A percentile compares a stretch with the other conserved stretches of the same genome.
These are phyloP conservation scores for Sugiyamaella lignohabitans DNA, from an alignment of 805 yeast genomes.

Conservation along the genomic window DNA sequence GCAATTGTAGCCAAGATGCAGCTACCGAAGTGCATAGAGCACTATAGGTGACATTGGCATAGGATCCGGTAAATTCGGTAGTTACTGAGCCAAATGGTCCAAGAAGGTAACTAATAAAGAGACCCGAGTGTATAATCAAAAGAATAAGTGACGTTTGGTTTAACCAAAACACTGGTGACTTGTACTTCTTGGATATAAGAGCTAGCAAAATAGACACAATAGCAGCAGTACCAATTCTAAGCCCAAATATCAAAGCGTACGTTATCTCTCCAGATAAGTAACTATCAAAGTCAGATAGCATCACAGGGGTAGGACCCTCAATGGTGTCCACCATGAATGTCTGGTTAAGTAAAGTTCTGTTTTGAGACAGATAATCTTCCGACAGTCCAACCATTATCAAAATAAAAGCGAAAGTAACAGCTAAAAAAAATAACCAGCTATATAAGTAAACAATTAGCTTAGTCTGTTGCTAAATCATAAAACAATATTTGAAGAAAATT, in stretches of 20 bases:
- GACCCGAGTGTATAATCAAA: conserved; percentile 52
- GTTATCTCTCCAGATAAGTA: conserved; percentile 4
- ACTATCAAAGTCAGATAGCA: conserved; percentile 10
- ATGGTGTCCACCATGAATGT: conserved; percentile 12
- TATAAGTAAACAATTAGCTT: too few species aligned
- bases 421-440: too few species aligned
- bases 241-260: conserved; percentile 45
- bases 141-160: conserved; percentile 57
- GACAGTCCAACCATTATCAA: conserved; percentile 7
- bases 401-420: not conserved
- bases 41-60: conserved; percentile 33
- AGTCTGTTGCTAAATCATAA: too few species aligned
- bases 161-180: conserved; percentile 65
- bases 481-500: too few species aligned
- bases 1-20: conserved; percentile 51
- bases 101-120: conserved; percentile 49
- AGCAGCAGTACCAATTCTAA: conserved; percentile 49
- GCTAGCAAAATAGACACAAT: conserved; percentile 38
- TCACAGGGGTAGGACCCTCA: conserved; percentile 8
- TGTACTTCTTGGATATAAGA: conserved; percentile 45
- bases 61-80: conserved; percentile 41
- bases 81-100: conserved; percentile 49
- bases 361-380: conserved; percentile 3
- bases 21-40: conserved; percentile 52
- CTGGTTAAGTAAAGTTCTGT: conserved; percentile 10